Base-by-base conservation (phyloP, 495 filamentous ascomycete species). In the Aspergillus nidulans region DNA sequence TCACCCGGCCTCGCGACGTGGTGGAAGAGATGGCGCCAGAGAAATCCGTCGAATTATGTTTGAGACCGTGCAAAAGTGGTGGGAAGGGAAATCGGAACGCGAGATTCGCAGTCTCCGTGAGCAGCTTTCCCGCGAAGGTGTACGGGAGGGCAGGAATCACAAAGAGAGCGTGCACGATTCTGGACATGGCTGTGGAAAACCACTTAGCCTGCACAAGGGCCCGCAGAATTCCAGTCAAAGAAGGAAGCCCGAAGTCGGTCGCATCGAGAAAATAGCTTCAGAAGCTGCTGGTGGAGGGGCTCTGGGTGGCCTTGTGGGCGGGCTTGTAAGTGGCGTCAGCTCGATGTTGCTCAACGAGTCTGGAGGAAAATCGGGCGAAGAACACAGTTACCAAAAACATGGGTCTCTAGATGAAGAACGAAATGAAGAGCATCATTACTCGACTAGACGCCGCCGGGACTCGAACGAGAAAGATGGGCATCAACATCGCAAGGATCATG, bases 101-200 rank as follows among this genome's bases (percentile, higher is more conserved):
- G 81, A 81, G 41, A 79, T 80, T 42, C 71, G 86, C 1, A 76
- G 79, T 51, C 79, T 92, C 48, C 84, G 89, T 21, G 74, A 80
- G 23, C 84, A 89, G 64, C 77, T 95, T 46, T 87, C 83, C 66
- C 83, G 88, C 12, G 78, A 87, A 1, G 91, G 91, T 51, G 89
- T 96, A 26, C 62, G 80, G 56, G 71, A 79, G 49, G 90, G 89
- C 38, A 74, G 79, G 39, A 95, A 96, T 64, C 91, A 95, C 67
- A 90, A 87, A 64, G 85, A 89, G 60, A 89, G 89, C 21, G 85
- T 90, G n/a, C 72, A 87, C 16, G 91, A 96, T 60, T 81, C 77
- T 32, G 91, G 91, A 21, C 91, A 95, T 67, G 91, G 91, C 41
- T 94, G 90, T 62, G 86, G 89, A 44, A 86, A 86, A 60, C 85